These are phyloP conservation scores for Ocimum tenuiflorum DNA, from an alignment of 257 asterid genomes.

Conservation along the genomic window DNA sequence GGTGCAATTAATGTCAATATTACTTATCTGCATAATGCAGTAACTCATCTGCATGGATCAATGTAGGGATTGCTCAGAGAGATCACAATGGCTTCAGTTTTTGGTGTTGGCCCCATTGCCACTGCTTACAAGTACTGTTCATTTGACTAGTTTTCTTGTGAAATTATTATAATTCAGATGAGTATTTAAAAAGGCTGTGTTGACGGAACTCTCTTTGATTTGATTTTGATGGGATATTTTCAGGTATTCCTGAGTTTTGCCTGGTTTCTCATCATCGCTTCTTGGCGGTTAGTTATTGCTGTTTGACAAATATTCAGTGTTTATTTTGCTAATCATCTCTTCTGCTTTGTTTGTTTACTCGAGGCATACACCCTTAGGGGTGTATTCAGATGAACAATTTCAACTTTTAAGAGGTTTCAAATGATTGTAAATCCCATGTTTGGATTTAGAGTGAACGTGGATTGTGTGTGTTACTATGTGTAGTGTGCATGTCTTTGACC, in stretches of 20 bases:
- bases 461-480: neutral
- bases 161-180: neutral
- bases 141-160: neutral
- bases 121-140: conserved; percentile 34
- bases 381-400: neutral
- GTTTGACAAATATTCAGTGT: neutral
- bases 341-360: neutral
- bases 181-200: neutral
- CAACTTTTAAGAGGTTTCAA: too few relatives aligned
- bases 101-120: conserved; percentile 32
- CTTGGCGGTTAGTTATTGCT: conserved; percentile 35
- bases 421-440: neutral
- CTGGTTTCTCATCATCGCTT: conserved; percentile 44
- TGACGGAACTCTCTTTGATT: neutral
- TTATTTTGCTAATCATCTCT: neutral
- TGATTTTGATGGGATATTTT: conserved; percentile 3
- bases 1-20: neutral
- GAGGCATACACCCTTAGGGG: neutral
- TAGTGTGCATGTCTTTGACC: too few relatives aligned
- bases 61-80: conserved; percentile 39
- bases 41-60: neutral
- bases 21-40: too few relatives aligned
- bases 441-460: neutral
- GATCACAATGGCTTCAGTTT: conserved; percentile 34
- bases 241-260: conserved; percentile 43